Base-by-base conservation (phyloP, 441 rosid genomes). In the Breynia disticha region DNA sequence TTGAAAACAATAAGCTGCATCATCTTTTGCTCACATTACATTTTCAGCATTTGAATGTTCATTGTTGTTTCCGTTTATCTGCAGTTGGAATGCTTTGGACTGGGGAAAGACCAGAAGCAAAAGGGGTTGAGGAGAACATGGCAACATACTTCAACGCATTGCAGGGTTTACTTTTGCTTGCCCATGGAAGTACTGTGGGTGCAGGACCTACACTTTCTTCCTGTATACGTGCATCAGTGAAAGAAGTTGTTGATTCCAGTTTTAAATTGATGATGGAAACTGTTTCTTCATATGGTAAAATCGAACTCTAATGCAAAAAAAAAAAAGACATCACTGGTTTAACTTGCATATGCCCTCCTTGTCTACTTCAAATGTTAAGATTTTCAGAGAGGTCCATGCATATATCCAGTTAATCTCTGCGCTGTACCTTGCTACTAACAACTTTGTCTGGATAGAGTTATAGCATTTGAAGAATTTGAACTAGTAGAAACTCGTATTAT, bases 81-180 rank as follows among this genome's bases (percentile, higher is more conserved):
- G 52, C 61, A 88, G 97, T 75, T 44, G 98, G 97, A 72, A 86
- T 93, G 95, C 72, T 93, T 59, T 88, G 95, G 98, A 76, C 68
- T 50, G 97, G 88, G 48, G 80, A 80, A 60, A 48, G 66, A 52
- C 95, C 90, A n/a, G 76, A 78, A 68, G 79, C 83, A 61, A 81
- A 79, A 75, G 75, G 70, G 52, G 52, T 88, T 38, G 82, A 79
- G 62, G 95, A 84, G 78, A 81, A 78, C 49, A 81, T 93, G 81
- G 68, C 57, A 47, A 55, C 84, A 1, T 88, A 74, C 76, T 81
- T 84, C 66, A 88, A 93, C 47, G 61, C 75, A 19, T 72, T 88
- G 57, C 97, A 88, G 72, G 98, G 97, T 56, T 79, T 93, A 61
- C 74, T 88, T 57, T 70, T 93, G 67, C 72, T 79, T 61, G 82